phyloP scores from a whole-genome alignment of 768 basidiomycete genomes.

The Suillus ampliporus region DNA sequence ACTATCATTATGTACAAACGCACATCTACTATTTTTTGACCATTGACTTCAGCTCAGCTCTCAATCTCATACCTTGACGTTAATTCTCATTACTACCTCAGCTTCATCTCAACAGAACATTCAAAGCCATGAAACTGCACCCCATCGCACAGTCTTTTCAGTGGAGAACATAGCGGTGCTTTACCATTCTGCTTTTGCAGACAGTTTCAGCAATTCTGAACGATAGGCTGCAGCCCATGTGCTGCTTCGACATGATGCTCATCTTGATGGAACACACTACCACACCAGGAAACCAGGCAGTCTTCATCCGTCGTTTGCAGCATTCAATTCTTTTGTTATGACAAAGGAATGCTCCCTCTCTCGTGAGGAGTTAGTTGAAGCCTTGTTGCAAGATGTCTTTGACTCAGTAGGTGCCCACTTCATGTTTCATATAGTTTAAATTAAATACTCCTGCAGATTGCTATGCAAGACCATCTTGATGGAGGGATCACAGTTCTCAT shows the following conservation, averaged over 20 bases:
- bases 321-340: not conserved
- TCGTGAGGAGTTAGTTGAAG: not conserved
- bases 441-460: conserved; percentile 8
- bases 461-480: conserved; percentile 18
- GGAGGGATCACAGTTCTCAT: conserved; percentile 15
- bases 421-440: not conserved
- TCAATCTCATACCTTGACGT: too few species aligned
- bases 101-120: too few species aligned
- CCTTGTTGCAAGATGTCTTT: conserved; percentile 4
- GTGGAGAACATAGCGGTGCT: not conserved
- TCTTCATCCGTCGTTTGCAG: conserved; percentile 9
- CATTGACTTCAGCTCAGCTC: too few species aligned
- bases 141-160: too few species aligned
- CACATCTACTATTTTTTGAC: too few species aligned
- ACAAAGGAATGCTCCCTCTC: not conserved
- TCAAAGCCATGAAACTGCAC: too few species aligned
- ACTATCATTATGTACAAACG: too few species aligned
- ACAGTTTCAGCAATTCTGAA: conserved; percentile 9
- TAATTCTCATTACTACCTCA: too few species aligned
- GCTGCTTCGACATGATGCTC: conserved; percentile 8
- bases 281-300: not conserved
- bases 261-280: conserved; percentile 11
- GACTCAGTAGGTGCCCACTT: conserved; percentile 8
- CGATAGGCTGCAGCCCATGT: conserved; percentile 8
- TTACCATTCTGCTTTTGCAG: conserved; percentile 2